Conservation (phyloP, 148 eudicot species). For the Vaccinium darrowii region DNA sequence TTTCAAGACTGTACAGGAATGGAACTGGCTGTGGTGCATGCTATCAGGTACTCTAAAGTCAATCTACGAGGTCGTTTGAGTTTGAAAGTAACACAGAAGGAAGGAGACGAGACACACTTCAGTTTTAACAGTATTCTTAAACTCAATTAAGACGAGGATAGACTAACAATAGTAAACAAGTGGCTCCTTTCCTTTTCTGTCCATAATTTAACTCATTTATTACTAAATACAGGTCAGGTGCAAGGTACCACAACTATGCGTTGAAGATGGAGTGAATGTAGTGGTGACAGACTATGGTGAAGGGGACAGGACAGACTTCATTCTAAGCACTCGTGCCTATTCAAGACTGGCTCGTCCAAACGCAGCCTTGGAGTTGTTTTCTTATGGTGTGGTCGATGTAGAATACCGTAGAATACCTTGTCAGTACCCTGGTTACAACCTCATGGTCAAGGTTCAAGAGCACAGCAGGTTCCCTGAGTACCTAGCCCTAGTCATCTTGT, state of each 20-base stretch:
- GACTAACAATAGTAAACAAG: neutral
- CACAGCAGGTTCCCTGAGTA: constrained; percentile 47
- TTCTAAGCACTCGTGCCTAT: constrained; percentile 50
- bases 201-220: neutral
- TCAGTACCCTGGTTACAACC: constrained; percentile 38
- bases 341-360: constrained; percentile 46
- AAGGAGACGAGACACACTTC: neutral
- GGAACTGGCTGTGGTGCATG: constrained; percentile 79
- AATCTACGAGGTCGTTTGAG: neutral
- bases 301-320: constrained; percentile 56
- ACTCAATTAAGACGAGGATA: neutral
- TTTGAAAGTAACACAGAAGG: neutral
- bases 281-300: constrained; percentile 67
- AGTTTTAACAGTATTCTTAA: neutral
- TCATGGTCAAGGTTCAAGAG: constrained; percentile 53
- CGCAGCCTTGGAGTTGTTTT: constrained; percentile 35
- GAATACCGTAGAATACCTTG: constrained; percentile 59
- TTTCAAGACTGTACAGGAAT: constrained; percentile 49
- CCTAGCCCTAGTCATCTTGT: constrained; percentile 48
- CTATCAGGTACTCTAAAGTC: constrained; percentile 48
- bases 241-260: constrained; percentile 52
- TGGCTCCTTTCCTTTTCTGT: neutral
- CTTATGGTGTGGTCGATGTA: constrained; percentile 53
- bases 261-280: constrained; percentile 51
- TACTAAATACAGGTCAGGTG: constrained; percentile 45